Conservation (phyloP, 495 filamentous ascomycete species). For the Aspergillus haitiensis region DNA sequence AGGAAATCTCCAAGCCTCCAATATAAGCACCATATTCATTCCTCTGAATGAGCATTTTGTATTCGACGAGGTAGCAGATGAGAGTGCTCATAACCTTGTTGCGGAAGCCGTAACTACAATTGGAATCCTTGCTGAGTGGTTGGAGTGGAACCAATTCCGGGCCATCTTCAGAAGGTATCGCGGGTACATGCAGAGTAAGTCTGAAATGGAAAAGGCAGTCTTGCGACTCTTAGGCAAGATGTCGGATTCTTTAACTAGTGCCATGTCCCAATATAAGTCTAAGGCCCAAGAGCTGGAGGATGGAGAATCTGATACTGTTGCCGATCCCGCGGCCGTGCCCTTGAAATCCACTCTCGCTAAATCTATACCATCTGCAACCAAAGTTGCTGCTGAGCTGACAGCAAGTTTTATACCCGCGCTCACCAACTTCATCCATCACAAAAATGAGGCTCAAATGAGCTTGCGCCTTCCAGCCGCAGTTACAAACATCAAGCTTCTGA, state of each 20-base stretch:
- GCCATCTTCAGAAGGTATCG: constrained; percentile 78
- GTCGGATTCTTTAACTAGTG: constrained; percentile 67
- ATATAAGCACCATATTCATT: constrained; percentile 83
- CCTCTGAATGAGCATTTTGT: constrained; percentile 93
- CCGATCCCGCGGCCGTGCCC: constrained; percentile 23
- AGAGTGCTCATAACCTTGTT: constrained; percentile 77
- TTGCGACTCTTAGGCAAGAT: constrained; percentile 78
- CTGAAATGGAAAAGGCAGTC: constrained; percentile 80
- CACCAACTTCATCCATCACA: constrained; percentile 80
- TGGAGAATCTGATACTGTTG: constrained; percentile 31
- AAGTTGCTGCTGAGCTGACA: constrained; percentile 70
- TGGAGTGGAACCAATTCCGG: constrained; percentile 91
- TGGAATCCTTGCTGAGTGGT: constrained; percentile 65
- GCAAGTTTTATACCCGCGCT: constrained; percentile 75
- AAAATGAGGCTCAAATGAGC: constrained; percentile 90
- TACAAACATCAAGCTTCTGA: constrained; percentile 80
- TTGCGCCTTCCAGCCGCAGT: constrained; percentile 85
- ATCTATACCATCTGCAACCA: constrained; percentile 66
- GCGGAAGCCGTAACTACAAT: constrained; percentile 79
- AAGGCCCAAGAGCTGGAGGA: constrained; percentile 33
- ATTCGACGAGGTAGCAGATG: constrained; percentile 73
- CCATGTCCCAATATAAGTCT: constrained; percentile 46
- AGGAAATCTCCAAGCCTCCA: constrained; percentile 64
- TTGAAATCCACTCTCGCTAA: constrained; percentile 54
- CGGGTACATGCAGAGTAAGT: constrained; percentile 74